These are phyloP conservation scores for Vitis cinerea DNA, from an alignment of 164 flowering plant species.

Conservation along the genomic window DNA sequence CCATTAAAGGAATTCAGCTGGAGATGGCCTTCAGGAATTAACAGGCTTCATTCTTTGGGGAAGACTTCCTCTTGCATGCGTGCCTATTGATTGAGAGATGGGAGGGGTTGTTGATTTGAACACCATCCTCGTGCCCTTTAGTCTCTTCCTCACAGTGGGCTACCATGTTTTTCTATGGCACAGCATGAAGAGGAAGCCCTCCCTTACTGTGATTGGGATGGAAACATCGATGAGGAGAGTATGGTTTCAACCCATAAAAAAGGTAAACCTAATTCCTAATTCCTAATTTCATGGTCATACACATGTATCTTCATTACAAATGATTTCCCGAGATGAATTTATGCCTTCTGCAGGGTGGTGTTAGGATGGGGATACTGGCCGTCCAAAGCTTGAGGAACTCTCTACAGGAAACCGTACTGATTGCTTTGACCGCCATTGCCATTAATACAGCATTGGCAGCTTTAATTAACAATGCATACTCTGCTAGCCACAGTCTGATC, in stretches of 20 bases:
- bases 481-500: conserved; percentile 34
- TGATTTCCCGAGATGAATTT: background rate
- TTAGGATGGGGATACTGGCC: conserved; percentile 55
- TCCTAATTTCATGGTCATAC: no score
- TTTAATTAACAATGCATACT: conserved; percentile 55
- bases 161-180: conserved; percentile 75
- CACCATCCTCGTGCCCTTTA: conserved; percentile 53
- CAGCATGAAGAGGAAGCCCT: conserved; percentile 46
- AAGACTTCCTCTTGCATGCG: no score
- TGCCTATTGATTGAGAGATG: conserved; percentile 8
- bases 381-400: conserved; percentile 79
- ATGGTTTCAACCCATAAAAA: conserved; percentile 50
- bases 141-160: conserved; percentile 54
- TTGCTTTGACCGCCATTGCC: conserved; percentile 47
- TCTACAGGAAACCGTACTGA: conserved; percentile 49
- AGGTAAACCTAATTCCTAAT: conserved; percentile 28
- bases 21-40: background rate
- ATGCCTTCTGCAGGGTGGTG: conserved; percentile 45
- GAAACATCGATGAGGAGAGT: conserved; percentile 32
- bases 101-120: conserved; percentile 33
- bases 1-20: no score
- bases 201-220: conserved; percentile 35
- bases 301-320: no score
- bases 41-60: background rate
- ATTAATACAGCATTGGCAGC: conserved; percentile 54